Base-by-base conservation (phyloP, 108 stramenopile species). In the Cyclotella sp. region DNA sequence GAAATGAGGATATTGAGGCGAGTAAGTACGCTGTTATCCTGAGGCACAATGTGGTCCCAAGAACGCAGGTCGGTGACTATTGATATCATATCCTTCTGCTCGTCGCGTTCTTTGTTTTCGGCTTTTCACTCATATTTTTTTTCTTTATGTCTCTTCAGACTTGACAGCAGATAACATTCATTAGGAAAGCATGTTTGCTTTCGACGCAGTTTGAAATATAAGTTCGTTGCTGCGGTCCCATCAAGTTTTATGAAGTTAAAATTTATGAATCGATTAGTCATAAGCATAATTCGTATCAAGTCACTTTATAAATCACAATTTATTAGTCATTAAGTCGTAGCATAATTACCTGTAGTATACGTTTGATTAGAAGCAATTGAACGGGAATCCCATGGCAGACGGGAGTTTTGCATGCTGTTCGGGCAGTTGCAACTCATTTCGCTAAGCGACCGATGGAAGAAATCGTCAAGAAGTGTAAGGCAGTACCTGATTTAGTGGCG, bases 301-400 rank as follows among this genome's bases (percentile, higher is more conserved):
- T n/a, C n/a, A n/a, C n/a, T n/a, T n/a, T n/a, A n/a, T n/a, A n/a
- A n/a, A n/a, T n/a, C n/a, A n/a, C n/a, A n/a, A n/a, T n/a, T n/a
- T n/a, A n/a, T n/a, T n/a, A n/a, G n/a, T n/a, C n/a, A n/a, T n/a
- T n/a, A n/a, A n/a, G n/a, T n/a, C n/a, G n/a, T n/a, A n/a, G n/a
- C n/a, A n/a, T n/a, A n/a, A n/a, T n/a, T n/a, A 34, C n/a, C n/a
- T n/a, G n/a, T n/a, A n/a, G n/a, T n/a, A n/a, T n/a, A n/a, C n/a
- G n/a, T n/a, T n/a, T n/a, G n/a, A n/a, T n/a, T n/a, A n/a, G n/a
- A n/a, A n/a, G n/a, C n/a, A n/a, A n/a, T n/a, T n/a, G n/a, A 42
- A 90, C 80, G 34, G 98, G 98, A 21, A 99, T 66, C 15, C 98
- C 98, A 68, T 97, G 98, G 72, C 92, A 93, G 51, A 99, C 93